Evolutionary conservation across 73 alveolate species (phyloP), one percentile per base, ranked within the genome.

Genomic region (Paramecium octaurelia): DNA sequence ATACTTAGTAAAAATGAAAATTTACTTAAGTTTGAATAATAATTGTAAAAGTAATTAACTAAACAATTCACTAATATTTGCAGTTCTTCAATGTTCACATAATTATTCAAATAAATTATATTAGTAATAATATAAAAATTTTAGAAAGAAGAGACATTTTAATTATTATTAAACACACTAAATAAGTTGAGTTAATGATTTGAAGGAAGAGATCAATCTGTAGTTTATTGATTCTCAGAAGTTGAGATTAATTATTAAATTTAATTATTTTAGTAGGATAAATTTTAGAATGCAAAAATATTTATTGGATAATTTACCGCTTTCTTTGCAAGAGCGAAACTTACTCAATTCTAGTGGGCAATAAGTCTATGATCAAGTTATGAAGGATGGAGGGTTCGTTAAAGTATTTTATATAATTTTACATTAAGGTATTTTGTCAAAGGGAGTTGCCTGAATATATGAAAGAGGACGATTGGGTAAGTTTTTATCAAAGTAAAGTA

Each of bases 271-370:
- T 27, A 64, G 20, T 64, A 31, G 84, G 84, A 64, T 64, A 64
- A 64, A 64, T 64, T 27, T 64, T 64, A 64, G 84, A 27, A 64
- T 64, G 84, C 84, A 31, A 64, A 64, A 64, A 64, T 64, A 64
- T 27, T 64, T 64, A 34, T 64, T 34, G 24, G 84, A 64, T 64
- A 64, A 64, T 64, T 64, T 31, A 31, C 84, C 84, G 31, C 84
- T 64, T 34, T 31, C 84, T 64, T 23, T 31, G 12, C 4, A 27
- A 64, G 84, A 64, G 24, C 27, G 46, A 34, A 34, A 64, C 48
- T 42, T 21, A 12, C 50, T 64, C 5, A 27, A 27, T 12, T 31
- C 84, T 34, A 34, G 27, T 27, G 84, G 84, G 6, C 29, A 27
- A 64, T 3, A 27, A 64, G 24, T 64, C 27, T 64, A 64, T 64